These are phyloP conservation scores for Stipa capillata DNA, from an alignment of 176 grass and related monocot species.

Conservation along the genomic window DNA sequence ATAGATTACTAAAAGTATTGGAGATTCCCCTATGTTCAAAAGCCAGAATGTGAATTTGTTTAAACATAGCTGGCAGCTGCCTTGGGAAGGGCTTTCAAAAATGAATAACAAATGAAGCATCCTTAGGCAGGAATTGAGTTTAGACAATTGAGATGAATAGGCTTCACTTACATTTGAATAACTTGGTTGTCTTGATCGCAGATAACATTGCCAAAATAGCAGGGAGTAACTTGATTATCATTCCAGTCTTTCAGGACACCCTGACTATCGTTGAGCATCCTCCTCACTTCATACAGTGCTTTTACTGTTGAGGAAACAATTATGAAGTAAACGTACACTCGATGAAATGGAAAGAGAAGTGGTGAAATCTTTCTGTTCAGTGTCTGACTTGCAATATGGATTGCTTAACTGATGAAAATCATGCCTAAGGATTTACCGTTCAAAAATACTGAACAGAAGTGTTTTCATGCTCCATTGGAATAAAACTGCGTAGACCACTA, in stretches of 20 bases:
- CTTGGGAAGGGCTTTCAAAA: too few relatives aligned
- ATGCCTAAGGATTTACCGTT: not conserved
- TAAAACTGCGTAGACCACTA: too few relatives aligned
- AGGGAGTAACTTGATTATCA: constrained; percentile 51
- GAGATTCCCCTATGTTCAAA: not conserved
- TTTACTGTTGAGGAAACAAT: not conserved
- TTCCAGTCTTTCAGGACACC: constrained; percentile 34
- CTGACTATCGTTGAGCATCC: constrained; percentile 13
- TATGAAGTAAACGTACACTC: not conserved
- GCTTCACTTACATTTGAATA: constrained; percentile 36
- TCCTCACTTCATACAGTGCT: constrained; percentile 40
- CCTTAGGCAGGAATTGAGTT: too few relatives aligned
- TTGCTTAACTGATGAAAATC: not conserved
- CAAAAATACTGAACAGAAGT: not conserved
- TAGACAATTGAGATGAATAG: not conserved
- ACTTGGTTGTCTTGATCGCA: constrained; percentile 28
- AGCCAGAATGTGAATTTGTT: not conserved
- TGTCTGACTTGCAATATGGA: not conserved
- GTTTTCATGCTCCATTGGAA: not conserved
- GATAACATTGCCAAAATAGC: constrained; percentile 8
- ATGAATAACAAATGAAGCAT: too few relatives aligned
- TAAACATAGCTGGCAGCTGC: not conserved
- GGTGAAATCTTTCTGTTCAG: not conserved
- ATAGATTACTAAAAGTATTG: not conserved
- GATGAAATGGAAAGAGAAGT: not conserved